Base-by-base conservation (phyloP, 805 yeast species). In the Metschnikowia noctiluminum region DNA sequence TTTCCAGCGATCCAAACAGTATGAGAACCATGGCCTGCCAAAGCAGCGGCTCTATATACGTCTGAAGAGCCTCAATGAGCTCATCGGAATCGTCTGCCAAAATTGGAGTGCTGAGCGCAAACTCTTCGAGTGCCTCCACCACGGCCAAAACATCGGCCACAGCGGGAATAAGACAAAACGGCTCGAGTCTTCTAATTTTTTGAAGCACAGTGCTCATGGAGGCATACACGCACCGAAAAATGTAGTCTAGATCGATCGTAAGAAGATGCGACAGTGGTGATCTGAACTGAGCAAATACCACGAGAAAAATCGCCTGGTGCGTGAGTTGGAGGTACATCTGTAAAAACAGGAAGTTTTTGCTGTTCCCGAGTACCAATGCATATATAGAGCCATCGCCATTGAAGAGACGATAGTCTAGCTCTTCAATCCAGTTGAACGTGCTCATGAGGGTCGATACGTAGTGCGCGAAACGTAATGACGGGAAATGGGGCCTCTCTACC, bases 391-490 rank as follows among this genome's bases (percentile, higher is more conserved):
- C 47, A 32, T 42, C 46, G 30, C 47, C 46, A 9, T 37, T 38
- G 15, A 45, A 48, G 31, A 49, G 46, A 16, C 53, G 46, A 28
- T 21, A 35, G 38, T 47, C 55, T 40, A 52, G 38, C 35, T 46
- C 45, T 42, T 52, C 48, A 39, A 48, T 35, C 50, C 50, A 53
- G 45, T 52, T 51, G 52, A 53, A 50, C n/a, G 45, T 31, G 43
- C 50, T 44, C 48, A 55, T 51, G 27, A 55, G 40, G 16, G 48
- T 36, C 16, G 49, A 35, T 28, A 51, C 53, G 43, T 43, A 55
- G 35, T 55, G 56, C 5, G 58, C 58, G 27, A 51, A 50, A 8
- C 58, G 47, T 27, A 55, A 46, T n/a, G 52, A 39, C 12, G 58
- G 58, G 28, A 50, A 55, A 30, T 55, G 42, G n/a, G 50, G 50